Percentiles rank a stretch among this genome's conserved stretches.
Evolutionary conservation across 2,329 filamentous ascomycete genomes (phyloP).

Genomic region (Colletotrichum paranaense): DNA sequence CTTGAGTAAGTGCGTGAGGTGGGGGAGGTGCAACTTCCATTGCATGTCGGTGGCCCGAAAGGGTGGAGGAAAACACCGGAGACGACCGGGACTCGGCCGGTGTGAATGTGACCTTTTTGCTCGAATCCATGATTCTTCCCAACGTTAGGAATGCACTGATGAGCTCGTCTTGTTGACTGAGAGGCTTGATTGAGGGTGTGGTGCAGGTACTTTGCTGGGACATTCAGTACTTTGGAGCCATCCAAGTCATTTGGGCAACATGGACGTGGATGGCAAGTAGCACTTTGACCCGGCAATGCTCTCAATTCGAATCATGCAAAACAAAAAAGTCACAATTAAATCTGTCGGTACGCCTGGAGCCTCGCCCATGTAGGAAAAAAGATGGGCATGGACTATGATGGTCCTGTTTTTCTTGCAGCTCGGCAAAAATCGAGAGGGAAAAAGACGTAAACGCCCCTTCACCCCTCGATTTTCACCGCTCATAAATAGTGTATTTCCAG

Average conservation of each 20-base stretch:
- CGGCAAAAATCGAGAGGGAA: slow-evolving; percentile 8
- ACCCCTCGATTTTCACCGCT: neutral
- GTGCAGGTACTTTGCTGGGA: neutral
- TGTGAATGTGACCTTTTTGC: neutral
- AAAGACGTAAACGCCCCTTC: neutral
- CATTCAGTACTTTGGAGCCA: neutral
- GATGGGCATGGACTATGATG: slow-evolving; percentile 66
- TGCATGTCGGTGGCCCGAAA: neutral
- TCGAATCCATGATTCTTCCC: neutral
- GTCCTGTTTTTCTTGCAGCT: slow-evolving; percentile 59
- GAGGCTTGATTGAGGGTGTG: neutral
- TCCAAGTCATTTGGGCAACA: neutral
- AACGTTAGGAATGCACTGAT: too few relatives aligned
- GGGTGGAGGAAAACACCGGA: neutral
- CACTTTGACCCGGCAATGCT: too few relatives aligned
- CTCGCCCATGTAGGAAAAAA: slow-evolving; percentile 57
- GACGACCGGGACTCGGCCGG: neutral
- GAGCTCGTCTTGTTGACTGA: too few relatives aligned
- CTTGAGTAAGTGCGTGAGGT: neutral
- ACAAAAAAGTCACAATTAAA: neutral
- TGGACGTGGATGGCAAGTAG: neutral
- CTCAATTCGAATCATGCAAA: neutral
- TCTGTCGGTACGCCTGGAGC: slow-evolving; percentile 59
- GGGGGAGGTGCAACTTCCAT: neutral
- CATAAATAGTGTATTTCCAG: slow-evolving; percentile 5